phyloP scores from a whole-genome alignment of 192 early-diverging fungal genomes.

The Entomortierella chlamydospora region DNA sequence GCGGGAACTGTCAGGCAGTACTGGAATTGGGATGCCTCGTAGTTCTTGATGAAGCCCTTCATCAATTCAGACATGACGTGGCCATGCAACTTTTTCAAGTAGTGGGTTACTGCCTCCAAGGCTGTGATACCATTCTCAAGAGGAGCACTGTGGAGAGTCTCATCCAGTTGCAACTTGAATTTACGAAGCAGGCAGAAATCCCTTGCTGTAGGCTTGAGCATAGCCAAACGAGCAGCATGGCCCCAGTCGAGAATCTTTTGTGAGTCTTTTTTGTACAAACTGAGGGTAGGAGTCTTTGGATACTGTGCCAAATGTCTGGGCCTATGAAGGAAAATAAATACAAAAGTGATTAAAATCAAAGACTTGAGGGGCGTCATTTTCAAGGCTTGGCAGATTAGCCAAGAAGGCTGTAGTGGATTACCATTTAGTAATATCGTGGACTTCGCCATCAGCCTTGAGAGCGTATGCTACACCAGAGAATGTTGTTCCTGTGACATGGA shows the following conservation, averaged over 20 bases:
- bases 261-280: slow-evolving; percentile 55
- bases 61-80: slow-evolving; percentile 56
- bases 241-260: slow-evolving; percentile 59
- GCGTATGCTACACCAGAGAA: slow-evolving; percentile 64
- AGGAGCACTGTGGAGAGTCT: slow-evolving; percentile 33
- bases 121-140: slow-evolving; percentile 46
- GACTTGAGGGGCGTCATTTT: too few relatives aligned
- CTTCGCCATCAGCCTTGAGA: slow-evolving; percentile 57
- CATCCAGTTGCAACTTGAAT: slow-evolving; percentile 56
- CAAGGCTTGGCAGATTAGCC: background rate
- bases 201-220: slow-evolving; percentile 52
- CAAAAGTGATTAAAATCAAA: too few relatives aligned
- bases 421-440: slow-evolving; percentile 61
- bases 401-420: slow-evolving; percentile 17
- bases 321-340: slow-evolving; percentile 27
- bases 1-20: slow-evolving; percentile 67
- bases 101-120: slow-evolving; percentile 54
- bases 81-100: slow-evolving; percentile 47
- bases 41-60: slow-evolving; percentile 57
- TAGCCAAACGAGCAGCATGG: slow-evolving; percentile 45
- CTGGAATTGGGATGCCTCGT: slow-evolving; percentile 51
- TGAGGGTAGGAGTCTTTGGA: slow-evolving; percentile 58
- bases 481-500: slow-evolving; percentile 56
- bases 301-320: slow-evolving; percentile 53
- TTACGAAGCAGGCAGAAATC: slow-evolving; percentile 49